Conservation (phyloP, 73 alveolate species). For the Durusdinium trenchii region DNA sequence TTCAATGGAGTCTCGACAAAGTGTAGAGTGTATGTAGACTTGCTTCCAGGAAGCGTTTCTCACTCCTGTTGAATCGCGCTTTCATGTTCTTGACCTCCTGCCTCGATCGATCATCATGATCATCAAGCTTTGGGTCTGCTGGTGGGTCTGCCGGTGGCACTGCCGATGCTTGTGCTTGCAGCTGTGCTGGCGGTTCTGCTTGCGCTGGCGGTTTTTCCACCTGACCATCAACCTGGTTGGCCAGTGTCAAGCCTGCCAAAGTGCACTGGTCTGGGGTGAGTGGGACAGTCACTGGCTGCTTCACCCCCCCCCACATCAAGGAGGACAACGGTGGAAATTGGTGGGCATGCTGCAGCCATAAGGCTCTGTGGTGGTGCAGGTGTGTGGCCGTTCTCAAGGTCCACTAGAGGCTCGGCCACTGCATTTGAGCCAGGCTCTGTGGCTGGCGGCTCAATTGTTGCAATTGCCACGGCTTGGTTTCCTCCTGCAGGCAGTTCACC, state of each 20-base stretch:
- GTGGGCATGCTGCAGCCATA: background rate
- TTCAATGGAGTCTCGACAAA: background rate
- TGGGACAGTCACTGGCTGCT: background rate
- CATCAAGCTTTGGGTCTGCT: background rate
- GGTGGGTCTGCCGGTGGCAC: background rate
- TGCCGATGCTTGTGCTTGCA: background rate
- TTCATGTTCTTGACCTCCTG: background rate
- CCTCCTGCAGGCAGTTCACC: background rate
- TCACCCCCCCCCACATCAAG: constrained; percentile 6
- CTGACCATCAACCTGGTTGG: background rate
- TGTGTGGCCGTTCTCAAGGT: background rate
- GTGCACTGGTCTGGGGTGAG: background rate
- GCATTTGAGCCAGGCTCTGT: background rate
- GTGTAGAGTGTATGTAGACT: too few relatives aligned
- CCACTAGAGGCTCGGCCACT: background rate
- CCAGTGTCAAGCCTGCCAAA: background rate
- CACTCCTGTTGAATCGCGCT: background rate
- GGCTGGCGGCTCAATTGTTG: background rate
- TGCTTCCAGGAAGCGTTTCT: constrained; percentile 5
- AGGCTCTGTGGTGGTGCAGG: background rate
- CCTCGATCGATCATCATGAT: too few relatives aligned
- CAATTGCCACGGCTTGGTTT: background rate
- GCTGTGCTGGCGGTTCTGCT: background rate
- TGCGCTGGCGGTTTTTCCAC: background rate
- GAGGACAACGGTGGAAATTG: background rate